A percentile compares a stretch with the other conserved stretches of the same genome.
Evolutionary conservation across 2,329 filamentous ascomycete species (phyloP).

Genomic region (Acrocalymma vagum): DNA sequence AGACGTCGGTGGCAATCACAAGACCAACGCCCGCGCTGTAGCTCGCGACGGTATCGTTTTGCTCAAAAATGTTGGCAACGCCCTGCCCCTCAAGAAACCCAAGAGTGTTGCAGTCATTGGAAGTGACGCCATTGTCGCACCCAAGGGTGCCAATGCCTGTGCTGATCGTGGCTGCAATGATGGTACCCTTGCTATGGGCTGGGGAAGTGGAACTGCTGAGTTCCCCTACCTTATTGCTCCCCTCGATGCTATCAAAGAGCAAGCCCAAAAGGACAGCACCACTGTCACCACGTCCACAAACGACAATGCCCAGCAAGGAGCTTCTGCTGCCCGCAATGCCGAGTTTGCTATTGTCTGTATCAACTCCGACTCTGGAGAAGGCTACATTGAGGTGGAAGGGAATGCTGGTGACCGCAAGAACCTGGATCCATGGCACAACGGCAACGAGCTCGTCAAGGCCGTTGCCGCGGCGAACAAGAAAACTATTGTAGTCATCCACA

Average conservation of each 20-base stretch:
- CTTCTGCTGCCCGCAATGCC: conserved; percentile 46
- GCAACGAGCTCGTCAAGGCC: conserved; percentile 50
- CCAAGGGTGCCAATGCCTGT: conserved; percentile 81
- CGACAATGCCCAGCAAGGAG: conserved; percentile 47
- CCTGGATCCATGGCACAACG: conserved; percentile 57
- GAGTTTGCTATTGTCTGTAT: conserved; percentile 57
- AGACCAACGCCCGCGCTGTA: conserved; percentile 48
- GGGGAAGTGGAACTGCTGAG: conserved; percentile 67
- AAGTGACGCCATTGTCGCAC: conserved; percentile 80
- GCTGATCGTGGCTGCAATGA: conserved; percentile 70
- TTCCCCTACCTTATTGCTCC: conserved; percentile 55
- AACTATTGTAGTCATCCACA: conserved; percentile 50
- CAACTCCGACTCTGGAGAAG: conserved; percentile 58
- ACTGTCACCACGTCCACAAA: conserved; percentile 49
- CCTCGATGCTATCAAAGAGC: conserved; percentile 51
- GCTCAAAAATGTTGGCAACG: conserved; percentile 71
- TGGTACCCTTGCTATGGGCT: conserved; percentile 73
- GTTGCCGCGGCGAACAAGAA: conserved; percentile 48
- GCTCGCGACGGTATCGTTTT: conserved; percentile 59
- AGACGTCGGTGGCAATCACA: conserved; percentile 52
- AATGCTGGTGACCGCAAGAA: conserved; percentile 59
- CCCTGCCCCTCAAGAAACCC: conserved; percentile 73
- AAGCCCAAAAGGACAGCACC: conserved; percentile 48
- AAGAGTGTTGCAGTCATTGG: conserved; percentile 74
- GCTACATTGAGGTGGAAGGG: conserved; percentile 57